Conservation (phyloP, 805 yeast genomes). For the Wickerhamiella cacticola region DNA sequence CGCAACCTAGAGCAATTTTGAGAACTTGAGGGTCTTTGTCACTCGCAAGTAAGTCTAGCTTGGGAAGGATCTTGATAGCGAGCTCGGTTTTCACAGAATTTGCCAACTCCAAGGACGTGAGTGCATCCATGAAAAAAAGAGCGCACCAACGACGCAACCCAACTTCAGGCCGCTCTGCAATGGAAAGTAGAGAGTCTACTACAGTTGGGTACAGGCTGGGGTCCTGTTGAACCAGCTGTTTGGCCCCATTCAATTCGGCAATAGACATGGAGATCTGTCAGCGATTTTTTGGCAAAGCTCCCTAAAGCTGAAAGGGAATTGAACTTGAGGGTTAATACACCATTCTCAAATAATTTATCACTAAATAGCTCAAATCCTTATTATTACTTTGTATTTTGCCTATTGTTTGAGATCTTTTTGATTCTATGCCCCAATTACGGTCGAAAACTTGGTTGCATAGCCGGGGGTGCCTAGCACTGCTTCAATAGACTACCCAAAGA, state of each 20-base stretch:
- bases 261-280: slow-evolving; percentile 18
- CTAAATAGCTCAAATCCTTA: too few species aligned
- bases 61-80: slow-evolving; percentile 25
- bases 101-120: slow-evolving; percentile 24
- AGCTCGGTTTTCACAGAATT: slow-evolving; percentile 20
- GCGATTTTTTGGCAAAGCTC: too few species aligned
- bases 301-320: too few species aligned
- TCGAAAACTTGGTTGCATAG: too few species aligned
- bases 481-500: too few species aligned
- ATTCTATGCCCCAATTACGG: too few species aligned
- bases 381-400: too few species aligned
- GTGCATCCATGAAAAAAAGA: slow-evolving; percentile 30
- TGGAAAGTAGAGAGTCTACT: slow-evolving; percentile 29
- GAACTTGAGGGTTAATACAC: too few species aligned
- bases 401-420: too few species aligned
- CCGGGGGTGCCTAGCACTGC: too few species aligned
- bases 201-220: slow-evolving; percentile 30
- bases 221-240: slow-evolving; percentile 27
- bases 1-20: slow-evolving; percentile 33
- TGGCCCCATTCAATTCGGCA: slow-evolving; percentile 30
- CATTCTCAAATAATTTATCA: too few species aligned
- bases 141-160: slow-evolving; percentile 30
- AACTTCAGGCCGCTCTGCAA: slow-evolving; percentile 28
- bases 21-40: slow-evolving; percentile 23
- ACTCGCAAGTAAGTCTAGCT: slow-evolving; percentile 22